Percentiles rank a stretch among this genome's conserved stretches.
Conservation (phyloP, 257 asterid species). For the Agastache rugosa region DNA sequence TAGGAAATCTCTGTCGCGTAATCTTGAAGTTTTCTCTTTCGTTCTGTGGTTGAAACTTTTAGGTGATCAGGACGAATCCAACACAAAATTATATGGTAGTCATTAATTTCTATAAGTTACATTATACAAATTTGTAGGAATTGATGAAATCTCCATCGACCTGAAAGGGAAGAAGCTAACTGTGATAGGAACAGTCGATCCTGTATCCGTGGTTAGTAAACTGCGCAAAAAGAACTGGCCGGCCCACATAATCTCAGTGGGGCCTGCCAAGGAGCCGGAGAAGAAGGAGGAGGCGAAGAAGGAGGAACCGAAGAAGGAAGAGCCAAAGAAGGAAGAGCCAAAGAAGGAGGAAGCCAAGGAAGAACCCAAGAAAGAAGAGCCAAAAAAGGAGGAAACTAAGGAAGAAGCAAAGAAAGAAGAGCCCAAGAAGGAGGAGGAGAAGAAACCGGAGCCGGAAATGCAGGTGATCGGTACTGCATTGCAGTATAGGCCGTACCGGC, state of each 20-base stretch:
- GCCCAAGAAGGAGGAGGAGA: slow-evolving; percentile 48
- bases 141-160: slow-evolving; percentile 72
- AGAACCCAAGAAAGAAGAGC: slow-evolving; percentile 40
- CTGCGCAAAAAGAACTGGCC: slow-evolving; percentile 80
- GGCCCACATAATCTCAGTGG: slow-evolving; percentile 65
- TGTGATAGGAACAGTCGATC: slow-evolving; percentile 84
- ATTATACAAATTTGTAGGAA: slow-evolving; percentile 49
- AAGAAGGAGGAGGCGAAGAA: slow-evolving; percentile 87
- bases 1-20: neutral
- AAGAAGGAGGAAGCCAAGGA: slow-evolving; percentile 54
- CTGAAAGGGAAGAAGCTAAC: slow-evolving; percentile 76
- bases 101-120: neutral
- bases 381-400: slow-evolving; percentile 41
- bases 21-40: neutral
- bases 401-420: slow-evolving; percentile 17
- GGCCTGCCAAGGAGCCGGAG: slow-evolving; percentile 82
- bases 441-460: slow-evolving; percentile 43
- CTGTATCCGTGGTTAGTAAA: slow-evolving; percentile 77
- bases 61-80: neutral
- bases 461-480: slow-evolving; percentile 46
- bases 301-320: slow-evolving; percentile 79
- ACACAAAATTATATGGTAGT: neutral
- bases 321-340: slow-evolving; percentile 53
- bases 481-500: slow-evolving; percentile 58
- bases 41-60: neutral